phyloP scores from a whole-genome alignment of 345 rosid species.

The Zanthoxylum bungeanum region DNA sequence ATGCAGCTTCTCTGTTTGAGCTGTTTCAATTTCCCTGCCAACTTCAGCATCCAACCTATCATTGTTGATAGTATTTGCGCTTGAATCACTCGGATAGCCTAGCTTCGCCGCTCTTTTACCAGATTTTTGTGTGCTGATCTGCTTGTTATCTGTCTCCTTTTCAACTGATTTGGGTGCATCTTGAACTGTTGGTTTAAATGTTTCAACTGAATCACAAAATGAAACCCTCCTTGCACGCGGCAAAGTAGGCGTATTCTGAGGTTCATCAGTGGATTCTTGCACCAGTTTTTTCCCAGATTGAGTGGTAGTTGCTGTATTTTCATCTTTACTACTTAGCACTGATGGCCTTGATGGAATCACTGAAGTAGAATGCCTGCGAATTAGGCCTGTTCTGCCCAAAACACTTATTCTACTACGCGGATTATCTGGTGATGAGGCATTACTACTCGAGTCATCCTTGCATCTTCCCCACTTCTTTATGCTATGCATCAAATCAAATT shows the following conservation, averaged over 20 bases:
- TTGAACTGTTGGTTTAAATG: neutral
- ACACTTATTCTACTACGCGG: neutral
- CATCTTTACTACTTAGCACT: neutral
- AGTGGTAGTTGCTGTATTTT: neutral
- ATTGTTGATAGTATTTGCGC: neutral
- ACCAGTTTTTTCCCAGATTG: neutral
- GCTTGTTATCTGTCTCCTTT: neutral
- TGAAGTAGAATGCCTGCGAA: constrained; percentile 18
- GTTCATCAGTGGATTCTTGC: neutral
- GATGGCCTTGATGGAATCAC: constrained; percentile 20
- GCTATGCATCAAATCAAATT: constrained; percentile 10
- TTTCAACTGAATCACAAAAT: constrained; percentile 24
- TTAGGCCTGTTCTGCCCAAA: neutral
- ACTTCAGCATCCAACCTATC: neutral
- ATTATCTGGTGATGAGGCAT: constrained; percentile 8
- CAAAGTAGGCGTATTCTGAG: neutral
- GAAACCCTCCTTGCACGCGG: constrained; percentile 25
- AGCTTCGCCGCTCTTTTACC: neutral
- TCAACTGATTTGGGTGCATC: neutral
- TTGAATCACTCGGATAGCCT: neutral
- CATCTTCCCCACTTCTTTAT: constrained; percentile 21
- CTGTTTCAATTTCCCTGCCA: neutral
- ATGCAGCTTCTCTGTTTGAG: constrained; percentile 4
- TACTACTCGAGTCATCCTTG: constrained; percentile 7
- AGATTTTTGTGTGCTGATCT: neutral